Base-by-base conservation (phyloP, 371 early-diverging fungal species). In the Mucor sp. region DNA sequence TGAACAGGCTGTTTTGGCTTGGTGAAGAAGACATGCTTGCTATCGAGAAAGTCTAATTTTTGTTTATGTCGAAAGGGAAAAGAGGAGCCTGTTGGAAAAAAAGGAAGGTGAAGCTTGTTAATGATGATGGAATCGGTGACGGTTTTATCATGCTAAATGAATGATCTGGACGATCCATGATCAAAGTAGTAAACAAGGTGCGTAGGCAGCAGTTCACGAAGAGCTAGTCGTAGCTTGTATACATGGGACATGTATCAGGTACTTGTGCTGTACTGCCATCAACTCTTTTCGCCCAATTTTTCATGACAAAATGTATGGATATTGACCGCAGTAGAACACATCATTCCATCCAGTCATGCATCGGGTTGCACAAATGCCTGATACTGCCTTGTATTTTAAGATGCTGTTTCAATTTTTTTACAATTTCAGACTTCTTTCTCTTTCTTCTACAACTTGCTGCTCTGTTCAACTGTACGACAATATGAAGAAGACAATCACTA, bases 1-100 rank as follows among this genome's bases (percentile, higher is more conserved):
- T 66, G 48, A 78, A 78, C n/a, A 70, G 12, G 25, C 72, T 70
- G n/a, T 72, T 78, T 58, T 68, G 75, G 35, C 69, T 68, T 66
- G 67, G 76, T 15, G 72, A 69, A 44, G 69, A 73, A 56, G 56
- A 56, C 56, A 56, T 56, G 32, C 7, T 50, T 23, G n/a, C 25
- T 50, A 37, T 37, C 37, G 14, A 37, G 14, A 37, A 12, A 37
- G 37, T 14, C 37, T 37, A 37, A 9, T 50, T 12, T 50, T 25
- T 50, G 50, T 50, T 23, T 21, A 25, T 56, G 19, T 9, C 56
- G 17, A 27, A n/a, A 17, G 28, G 32, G 27, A 56, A 56, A 27
- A 27, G 15, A 28, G 32, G 55, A 50, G 19, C 19, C 30, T 17
- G 5, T 30, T 55, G 3, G 32, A 27, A 32, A 56, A 56, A 30